Conservation (phyloP, 1,139 yeast genomes). For the Candida buenavistaensis region DNA sequence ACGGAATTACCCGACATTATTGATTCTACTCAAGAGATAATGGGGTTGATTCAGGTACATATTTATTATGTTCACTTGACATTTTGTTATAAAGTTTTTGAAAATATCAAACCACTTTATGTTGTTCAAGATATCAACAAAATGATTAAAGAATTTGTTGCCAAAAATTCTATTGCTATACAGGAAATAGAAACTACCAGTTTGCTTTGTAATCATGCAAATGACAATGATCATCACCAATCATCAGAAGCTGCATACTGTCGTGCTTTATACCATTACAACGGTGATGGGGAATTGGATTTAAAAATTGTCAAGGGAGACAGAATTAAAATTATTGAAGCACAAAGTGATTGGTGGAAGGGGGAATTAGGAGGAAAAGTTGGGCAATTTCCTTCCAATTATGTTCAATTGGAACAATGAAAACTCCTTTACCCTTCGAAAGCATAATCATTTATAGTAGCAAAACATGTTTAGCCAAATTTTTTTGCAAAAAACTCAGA, state of each 20-base stretch:
- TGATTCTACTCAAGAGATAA: constrained; percentile 23
- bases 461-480: no score
- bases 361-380: constrained; percentile 49
- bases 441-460: no score
- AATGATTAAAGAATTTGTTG: constrained; percentile 14
- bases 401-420: constrained; percentile 28
- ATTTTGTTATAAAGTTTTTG: constrained; percentile 26
- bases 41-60: constrained; percentile 27
- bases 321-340: constrained; percentile 38
- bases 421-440: no score
- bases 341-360: constrained; percentile 59
- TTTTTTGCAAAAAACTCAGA: no score
- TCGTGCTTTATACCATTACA: constrained; percentile 34
- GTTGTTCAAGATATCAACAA: constrained; percentile 2
- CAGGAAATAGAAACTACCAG: constrained; percentile 20
- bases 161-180: constrained; percentile 14
- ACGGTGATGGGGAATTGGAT: constrained; percentile 42
- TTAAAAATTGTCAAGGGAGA: constrained; percentile 52
- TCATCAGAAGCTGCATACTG: constrained; percentile 18
- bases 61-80: constrained; percentile 31
- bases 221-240: constrained; percentile 1
- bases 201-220: constrained; percentile 18
- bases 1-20: constrained; percentile 41
- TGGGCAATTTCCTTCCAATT: constrained; percentile 60
- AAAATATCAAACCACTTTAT: constrained; percentile 17